Evolutionary conservation across 192 early-diverging fungal species (phyloP).

Genomic region (Rhizophagus clarus): DNA sequence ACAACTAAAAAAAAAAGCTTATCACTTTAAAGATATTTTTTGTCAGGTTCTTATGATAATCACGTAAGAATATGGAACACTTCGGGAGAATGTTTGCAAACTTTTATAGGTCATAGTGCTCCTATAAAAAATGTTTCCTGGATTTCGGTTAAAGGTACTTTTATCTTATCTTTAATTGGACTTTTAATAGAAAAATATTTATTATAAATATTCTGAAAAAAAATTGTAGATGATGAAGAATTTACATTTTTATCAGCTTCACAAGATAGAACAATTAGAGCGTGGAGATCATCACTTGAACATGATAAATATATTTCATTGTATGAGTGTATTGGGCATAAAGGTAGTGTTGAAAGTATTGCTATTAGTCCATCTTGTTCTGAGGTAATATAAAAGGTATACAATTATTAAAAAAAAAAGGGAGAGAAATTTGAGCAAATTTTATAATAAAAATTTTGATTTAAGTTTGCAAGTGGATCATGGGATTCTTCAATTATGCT

Average conservation of each 20-base stretch:
- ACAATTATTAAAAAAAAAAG: not conserved
- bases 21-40: conserved; percentile 45
- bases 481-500: conserved; percentile 79
- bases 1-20: not conserved
- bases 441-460: not conserved
- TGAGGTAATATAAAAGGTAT: conserved; percentile 38
- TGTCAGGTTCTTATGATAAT: conserved; percentile 86
- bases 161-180: not conserved
- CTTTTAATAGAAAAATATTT: not conserved
- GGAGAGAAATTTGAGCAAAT: not conserved
- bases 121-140: conserved; percentile 80
- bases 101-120: conserved; percentile 68
- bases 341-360: conserved; percentile 77
- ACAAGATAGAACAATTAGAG: conserved; percentile 69
- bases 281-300: conserved; percentile 57
- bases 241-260: conserved; percentile 56
- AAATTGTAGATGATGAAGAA: conserved; percentile 45
- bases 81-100: conserved; percentile 67
- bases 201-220: not conserved
- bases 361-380: conserved; percentile 56
- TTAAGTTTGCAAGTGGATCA: conserved; percentile 71
- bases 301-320: conserved; percentile 50
- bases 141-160: conserved; percentile 56
- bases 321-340: conserved; percentile 80
- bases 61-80: conserved; percentile 82